phyloP scores from a whole-genome alignment of 495 filamentous ascomycete species.

The Podospora sp. region DNA sequence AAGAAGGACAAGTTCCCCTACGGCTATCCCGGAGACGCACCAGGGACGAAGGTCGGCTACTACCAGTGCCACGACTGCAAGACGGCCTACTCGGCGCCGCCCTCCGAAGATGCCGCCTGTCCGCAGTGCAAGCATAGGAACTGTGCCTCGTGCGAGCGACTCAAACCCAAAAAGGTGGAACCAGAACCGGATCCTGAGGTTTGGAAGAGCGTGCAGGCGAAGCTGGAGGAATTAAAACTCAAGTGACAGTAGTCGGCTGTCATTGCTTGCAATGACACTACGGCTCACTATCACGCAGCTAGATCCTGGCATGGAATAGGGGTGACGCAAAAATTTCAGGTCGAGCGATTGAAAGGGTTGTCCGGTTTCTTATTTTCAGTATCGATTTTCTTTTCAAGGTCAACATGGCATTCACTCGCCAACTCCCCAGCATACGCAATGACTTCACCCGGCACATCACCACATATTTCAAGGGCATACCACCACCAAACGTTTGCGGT shows the following conservation, averaged over 20 bases:
- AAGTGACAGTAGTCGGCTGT: slow-evolving; percentile 23
- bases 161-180: slow-evolving; percentile 61
- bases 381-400: slow-evolving; percentile 9
- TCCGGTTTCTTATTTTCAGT: slow-evolving; percentile 10
- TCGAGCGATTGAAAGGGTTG: slow-evolving; percentile 4
- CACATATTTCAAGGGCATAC: background rate
- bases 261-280: background rate
- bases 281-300: background rate
- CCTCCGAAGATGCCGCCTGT: slow-evolving; percentile 53
- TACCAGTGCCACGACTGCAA: slow-evolving; percentile 69
- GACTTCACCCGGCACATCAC: slow-evolving; percentile 8
- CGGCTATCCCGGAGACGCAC: slow-evolving; percentile 73
- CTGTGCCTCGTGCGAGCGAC: slow-evolving; percentile 48
- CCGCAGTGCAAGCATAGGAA: slow-evolving; percentile 63
- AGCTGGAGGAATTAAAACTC: slow-evolving; percentile 52
- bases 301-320: background rate
- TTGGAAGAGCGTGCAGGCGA: slow-evolving; percentile 60
- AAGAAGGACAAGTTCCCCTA: slow-evolving; percentile 75
- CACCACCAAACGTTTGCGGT: slow-evolving; percentile 7
- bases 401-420: slow-evolving; percentile 16
- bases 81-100: slow-evolving; percentile 52
- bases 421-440: slow-evolving; percentile 12
- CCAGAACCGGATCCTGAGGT: slow-evolving; percentile 67
- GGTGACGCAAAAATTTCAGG: background rate
- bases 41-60: slow-evolving; percentile 49